phyloP scores from a whole-genome alignment of 345 rosid species.

The Draba incana region DNA sequence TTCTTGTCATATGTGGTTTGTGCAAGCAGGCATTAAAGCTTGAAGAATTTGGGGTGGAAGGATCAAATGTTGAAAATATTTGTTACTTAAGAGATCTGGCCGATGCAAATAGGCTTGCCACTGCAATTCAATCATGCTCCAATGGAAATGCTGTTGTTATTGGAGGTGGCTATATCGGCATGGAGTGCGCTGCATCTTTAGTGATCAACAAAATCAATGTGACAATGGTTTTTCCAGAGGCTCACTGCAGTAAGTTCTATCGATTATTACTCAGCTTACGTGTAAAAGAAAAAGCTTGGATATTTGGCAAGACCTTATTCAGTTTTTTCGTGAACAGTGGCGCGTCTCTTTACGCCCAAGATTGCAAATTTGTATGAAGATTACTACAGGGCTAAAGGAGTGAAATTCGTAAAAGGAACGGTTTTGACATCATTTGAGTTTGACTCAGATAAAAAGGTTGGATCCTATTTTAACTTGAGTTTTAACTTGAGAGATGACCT shows the following conservation, averaged over 20 bases:
- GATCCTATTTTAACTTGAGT: conserved; percentile 5
- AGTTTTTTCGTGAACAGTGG: conserved; percentile 60
- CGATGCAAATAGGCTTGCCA: conserved; percentile 83
- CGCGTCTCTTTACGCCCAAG: conserved; percentile 86
- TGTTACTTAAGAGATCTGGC: conserved; percentile 87
- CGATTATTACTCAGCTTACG: neutral
- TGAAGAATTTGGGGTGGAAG: conserved; percentile 91
- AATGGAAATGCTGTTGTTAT: conserved; percentile 90
- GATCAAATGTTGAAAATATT: conserved; percentile 86
- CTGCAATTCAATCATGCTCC: conserved; percentile 60
- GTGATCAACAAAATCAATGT: conserved; percentile 87
- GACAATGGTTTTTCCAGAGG: conserved; percentile 99
- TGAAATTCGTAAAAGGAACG: conserved; percentile 83
- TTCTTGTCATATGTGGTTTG: conserved; percentile 17
- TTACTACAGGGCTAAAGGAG: conserved; percentile 74
- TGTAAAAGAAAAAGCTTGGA: conserved; percentile 3
- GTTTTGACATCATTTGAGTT: conserved; percentile 75
- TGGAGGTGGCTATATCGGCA: conserved; percentile 97
- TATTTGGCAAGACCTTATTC: conserved; percentile 22
- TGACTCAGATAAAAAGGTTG: conserved; percentile 68
- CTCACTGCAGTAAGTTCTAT: conserved; percentile 78
- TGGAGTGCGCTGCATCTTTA: conserved; percentile 98
- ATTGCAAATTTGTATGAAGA: conserved; percentile 82
- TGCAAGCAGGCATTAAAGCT: conserved; percentile 78
- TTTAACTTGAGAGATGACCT: neutral